Conservation (phyloP, 768 basidiomycete genomes). For the Naganishia vaughanmartiniae region DNA sequence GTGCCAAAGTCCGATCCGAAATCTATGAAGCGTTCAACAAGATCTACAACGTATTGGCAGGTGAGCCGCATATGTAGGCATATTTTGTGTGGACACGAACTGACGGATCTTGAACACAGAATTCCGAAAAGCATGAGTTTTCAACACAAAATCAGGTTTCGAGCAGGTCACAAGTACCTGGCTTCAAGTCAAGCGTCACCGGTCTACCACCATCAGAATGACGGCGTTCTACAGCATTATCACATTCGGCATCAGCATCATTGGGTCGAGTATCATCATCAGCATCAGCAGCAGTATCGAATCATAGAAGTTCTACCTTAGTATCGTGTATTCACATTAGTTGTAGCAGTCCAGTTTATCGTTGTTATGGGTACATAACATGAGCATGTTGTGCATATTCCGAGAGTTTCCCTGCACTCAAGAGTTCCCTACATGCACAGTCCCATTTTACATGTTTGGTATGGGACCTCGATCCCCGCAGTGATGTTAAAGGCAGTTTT, state of each 20-base stretch:
- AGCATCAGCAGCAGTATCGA: slow-evolving; percentile 21
- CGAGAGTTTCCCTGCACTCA: too few relatives aligned
- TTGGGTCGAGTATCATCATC: too few relatives aligned
- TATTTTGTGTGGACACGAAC: not conserved
- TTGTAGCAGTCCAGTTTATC: slow-evolving; percentile 19
- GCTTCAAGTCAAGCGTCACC: not conserved
- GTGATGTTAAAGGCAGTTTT: too few relatives aligned
- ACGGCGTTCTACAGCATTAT: not conserved
- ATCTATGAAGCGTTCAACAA: slow-evolving; percentile 99
- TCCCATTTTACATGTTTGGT: too few relatives aligned
- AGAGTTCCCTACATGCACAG: too few relatives aligned
- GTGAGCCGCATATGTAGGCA: not conserved
- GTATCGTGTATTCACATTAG: not conserved
- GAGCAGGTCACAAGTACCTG: not conserved
- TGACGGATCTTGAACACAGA: not conserved
- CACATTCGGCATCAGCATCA: slow-evolving; percentile 15
- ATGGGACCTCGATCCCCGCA: too few relatives aligned
- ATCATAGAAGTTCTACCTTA: slow-evolving; percentile 10
- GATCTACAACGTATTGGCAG: slow-evolving; percentile 88
- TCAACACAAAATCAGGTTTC: not conserved
- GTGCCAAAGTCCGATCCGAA: slow-evolving; percentile 99
- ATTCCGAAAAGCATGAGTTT: slow-evolving; percentile 17
- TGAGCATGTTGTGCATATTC: slow-evolving; percentile 13
- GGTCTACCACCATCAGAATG: not conserved
- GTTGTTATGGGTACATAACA: slow-evolving; percentile 19